Base-by-base conservation (phyloP, 1,284 basidiomycete genomes). In the Boletus calvinii region DNA sequence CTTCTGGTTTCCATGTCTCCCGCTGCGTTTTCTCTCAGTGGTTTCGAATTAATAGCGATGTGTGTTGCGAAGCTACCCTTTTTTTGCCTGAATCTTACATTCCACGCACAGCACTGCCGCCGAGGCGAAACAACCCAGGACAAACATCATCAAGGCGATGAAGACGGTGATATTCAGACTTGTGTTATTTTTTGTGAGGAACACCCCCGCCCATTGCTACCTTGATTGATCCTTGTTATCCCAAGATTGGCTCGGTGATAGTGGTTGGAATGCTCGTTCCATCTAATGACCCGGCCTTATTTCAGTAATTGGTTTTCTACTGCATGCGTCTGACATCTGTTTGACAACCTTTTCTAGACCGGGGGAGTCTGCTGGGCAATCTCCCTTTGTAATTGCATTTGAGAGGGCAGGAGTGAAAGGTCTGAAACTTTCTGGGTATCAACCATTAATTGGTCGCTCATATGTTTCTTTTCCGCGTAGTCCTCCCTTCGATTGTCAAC, bases 331-430 rank as follows among this genome's bases (percentile, higher is more conserved):
- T 55, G 5, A 49, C 30, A 9, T 56, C 48, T n/a, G 50, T 36
- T 50, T 39, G 42, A 60, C 35, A 40, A 55, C 31, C 6, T 20
- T 29, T 22, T 35, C 13, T 44, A 50, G 55, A 71, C 75, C 67
- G 17, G 71, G 74, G 26, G 80, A 79, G 35, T 85, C 81, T 48
- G 86, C 87, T 10, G 84, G 87, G 0, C 63, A 81, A 57, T 85
- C 86, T 6, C 83, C 88, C 17, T 94, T 88, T 69, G 92, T 94
- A 55, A 90, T 94, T 60, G 92, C 90, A 20, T 86, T 94, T 57
- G 75, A 74, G 45, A 80, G 79, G 52, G 88, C 92, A 1, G 88
- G 90, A 10, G 84, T 94, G 70, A 83, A 79, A 69, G 72, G 77
- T 77, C 53, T 37, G 48, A 31, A 22, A 8, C 4, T 22, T 17